Evolutionary conservation across 345 rosid genomes (phyloP).

Genomic region (Cochlearia excelsa): DNA sequence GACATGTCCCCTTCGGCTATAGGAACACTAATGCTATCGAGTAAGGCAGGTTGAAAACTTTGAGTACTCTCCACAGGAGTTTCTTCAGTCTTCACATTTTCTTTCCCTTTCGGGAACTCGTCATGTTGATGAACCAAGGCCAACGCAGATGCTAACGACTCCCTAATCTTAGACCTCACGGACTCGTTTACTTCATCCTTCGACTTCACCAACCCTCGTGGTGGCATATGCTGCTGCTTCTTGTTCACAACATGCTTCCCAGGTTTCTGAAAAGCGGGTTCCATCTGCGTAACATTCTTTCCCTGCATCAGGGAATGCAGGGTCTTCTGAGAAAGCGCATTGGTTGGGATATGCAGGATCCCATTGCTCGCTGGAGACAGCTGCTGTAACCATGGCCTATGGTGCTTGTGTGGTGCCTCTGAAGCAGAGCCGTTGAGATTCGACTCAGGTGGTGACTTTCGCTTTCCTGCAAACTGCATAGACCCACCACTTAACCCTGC

Average conservation of each 20-base stretch:
- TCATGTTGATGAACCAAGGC: constrained; percentile 54
- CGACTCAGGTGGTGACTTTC: constrained; percentile 55
- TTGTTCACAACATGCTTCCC: constrained; percentile 40
- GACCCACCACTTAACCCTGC: constrained; percentile 25
- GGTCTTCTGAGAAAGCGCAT: constrained; percentile 36
- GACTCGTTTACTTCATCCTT: constrained; percentile 52
- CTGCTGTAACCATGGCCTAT: constrained; percentile 84
- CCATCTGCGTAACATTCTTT: constrained; percentile 41
- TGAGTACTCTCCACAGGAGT: constrained; percentile 36
- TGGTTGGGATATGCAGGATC: constrained; percentile 43
- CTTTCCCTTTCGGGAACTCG: constrained; percentile 34
- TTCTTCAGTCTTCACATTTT: constrained; percentile 40
- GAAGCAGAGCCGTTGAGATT: constrained; percentile 33
- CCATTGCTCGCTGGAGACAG: constrained; percentile 42
- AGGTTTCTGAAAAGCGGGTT: constrained; percentile 44
- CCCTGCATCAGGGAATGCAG: constrained; percentile 40
- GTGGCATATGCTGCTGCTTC: constrained; percentile 44
- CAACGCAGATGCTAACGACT: constrained; percentile 73
- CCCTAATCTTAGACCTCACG: constrained; percentile 90
- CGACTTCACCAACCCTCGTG: constrained; percentile 39
- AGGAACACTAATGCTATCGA: constrained; percentile 29
- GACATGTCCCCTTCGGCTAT: constrained; percentile 22
- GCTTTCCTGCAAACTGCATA: constrained; percentile 50
- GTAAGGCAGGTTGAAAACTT: constrained; percentile 29
- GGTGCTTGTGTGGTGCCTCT: constrained; percentile 54